phyloP scores from a whole-genome alignment of 2,329 filamentous ascomycete species.

The Xylariaceae sp. region DNA sequence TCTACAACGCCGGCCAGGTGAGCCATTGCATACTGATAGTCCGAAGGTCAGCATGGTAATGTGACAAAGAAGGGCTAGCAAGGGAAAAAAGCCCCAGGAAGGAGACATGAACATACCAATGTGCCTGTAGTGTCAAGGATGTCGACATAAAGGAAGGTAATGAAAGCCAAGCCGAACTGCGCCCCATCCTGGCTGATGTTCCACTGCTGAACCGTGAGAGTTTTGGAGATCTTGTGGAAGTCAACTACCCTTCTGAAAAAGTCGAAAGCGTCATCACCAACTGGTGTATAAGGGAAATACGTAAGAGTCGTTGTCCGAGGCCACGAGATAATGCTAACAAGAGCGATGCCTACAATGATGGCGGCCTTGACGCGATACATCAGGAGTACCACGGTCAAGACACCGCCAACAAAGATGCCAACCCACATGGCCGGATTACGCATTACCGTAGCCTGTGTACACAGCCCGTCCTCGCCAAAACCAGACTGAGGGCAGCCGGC shows the following conservation, averaged over 20 bases:
- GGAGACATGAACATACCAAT: constrained; percentile 37
- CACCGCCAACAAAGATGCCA: constrained; percentile 78
- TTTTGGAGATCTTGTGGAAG: constrained; percentile 71
- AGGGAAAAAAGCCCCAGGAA: no score
- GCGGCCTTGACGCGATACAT: constrained; percentile 84
- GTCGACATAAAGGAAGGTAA: constrained; percentile 88
- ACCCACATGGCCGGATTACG: constrained; percentile 80
- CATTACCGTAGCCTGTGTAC: constrained; percentile 67
- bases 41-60: neutral
- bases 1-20: constrained; percentile 77
- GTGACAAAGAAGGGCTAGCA: no score
- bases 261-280: constrained; percentile 68
- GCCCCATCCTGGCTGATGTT: constrained; percentile 62
- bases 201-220: constrained; percentile 71
- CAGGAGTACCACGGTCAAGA: constrained; percentile 76
- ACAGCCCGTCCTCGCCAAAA: constrained; percentile 49
- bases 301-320: constrained; percentile 71
- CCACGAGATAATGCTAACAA: constrained; percentile 88
- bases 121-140: constrained; percentile 85
- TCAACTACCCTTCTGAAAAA: constrained; percentile 87
- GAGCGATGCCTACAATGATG: constrained; percentile 75
- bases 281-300: constrained; percentile 69
- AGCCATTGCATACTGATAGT: constrained; percentile 69
- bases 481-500: constrained; percentile 60
- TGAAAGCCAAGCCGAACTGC: constrained; percentile 76